These are phyloP conservation scores for Rhodotorula sp. DNA, from an alignment of 1,284 basidiomycete species.

Conservation along the genomic window DNA sequence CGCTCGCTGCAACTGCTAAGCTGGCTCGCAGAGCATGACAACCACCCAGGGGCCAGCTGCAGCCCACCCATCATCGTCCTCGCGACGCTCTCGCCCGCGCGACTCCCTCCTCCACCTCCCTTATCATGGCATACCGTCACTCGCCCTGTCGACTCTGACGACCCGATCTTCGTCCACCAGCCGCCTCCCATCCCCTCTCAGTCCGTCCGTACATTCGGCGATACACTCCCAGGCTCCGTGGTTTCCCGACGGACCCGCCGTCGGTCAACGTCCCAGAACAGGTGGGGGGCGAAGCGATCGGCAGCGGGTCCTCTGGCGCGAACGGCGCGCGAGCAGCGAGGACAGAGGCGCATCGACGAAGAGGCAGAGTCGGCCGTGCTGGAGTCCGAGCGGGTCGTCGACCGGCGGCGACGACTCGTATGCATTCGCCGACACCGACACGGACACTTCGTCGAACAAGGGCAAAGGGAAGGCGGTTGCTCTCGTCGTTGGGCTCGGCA, in stretches of 20 bases:
- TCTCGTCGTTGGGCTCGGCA: slow-evolving; percentile 26
- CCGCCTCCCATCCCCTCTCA: neutral
- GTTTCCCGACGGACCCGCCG: neutral
- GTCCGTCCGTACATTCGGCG: too few relatives aligned
- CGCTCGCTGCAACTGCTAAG: neutral
- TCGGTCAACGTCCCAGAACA: neutral
- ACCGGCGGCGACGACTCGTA: neutral
- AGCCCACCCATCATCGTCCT: neutral
- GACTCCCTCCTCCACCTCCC: neutral
- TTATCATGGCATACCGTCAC: neutral
- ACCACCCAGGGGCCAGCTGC: neutral
- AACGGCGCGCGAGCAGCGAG: neutral
- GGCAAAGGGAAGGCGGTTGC: slow-evolving; percentile 21
- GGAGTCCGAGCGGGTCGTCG: neutral
- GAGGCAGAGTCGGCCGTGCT: too few relatives aligned
- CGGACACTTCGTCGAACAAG: neutral
- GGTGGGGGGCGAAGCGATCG: neutral
- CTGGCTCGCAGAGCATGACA: neutral
- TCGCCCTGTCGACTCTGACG: neutral
- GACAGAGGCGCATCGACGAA: neutral
- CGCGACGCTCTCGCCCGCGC: neutral
- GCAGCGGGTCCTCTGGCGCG: too few relatives aligned
- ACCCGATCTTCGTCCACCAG: neutral
- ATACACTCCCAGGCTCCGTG: neutral
- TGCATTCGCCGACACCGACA: neutral